Percentiles rank a stretch among this genome's conserved stretches.
Evolutionary conservation across 2,329 filamentous ascomycete genomes (phyloP).

Genomic region (Metarhizium humberi): DNA sequence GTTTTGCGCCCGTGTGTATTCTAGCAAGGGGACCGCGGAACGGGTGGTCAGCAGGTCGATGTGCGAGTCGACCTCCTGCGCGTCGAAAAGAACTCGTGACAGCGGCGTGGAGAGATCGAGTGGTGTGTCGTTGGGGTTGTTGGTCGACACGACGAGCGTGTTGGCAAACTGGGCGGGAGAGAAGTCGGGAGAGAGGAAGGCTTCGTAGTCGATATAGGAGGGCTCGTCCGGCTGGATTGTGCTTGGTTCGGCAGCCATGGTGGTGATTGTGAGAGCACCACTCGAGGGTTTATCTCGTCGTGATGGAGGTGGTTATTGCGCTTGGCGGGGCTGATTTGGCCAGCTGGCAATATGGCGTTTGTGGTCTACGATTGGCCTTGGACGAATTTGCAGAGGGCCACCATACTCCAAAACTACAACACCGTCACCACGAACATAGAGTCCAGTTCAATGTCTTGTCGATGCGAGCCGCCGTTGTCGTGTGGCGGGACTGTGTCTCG

Average conservation of each 20-base stretch:
- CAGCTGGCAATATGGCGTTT: neutral
- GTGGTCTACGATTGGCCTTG: neutral
- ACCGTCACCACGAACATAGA: too few relatives aligned
- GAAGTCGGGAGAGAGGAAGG: conserved; percentile 78
- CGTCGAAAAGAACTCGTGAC: conserved; percentile 88
- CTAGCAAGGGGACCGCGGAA: conserved; percentile 70
- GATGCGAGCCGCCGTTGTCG: too few relatives aligned
- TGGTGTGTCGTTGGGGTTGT: conserved; percentile 82
- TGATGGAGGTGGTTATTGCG: neutral
- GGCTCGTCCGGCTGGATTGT: conserved; percentile 40
- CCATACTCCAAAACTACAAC: too few relatives aligned
- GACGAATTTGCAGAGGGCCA: neutral
- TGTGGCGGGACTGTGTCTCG: too few relatives aligned
- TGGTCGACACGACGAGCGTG: conserved; percentile 76
- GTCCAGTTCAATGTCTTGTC: too few relatives aligned
- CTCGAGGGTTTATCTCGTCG: neutral
- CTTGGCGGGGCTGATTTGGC: too few relatives aligned
- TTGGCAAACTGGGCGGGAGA: conserved; percentile 79
- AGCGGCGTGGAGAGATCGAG: conserved; percentile 91
- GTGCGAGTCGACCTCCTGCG: conserved; percentile 93
- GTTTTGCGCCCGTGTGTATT: conserved; percentile 67
- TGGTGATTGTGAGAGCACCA: neutral
- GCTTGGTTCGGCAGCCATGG: neutral
- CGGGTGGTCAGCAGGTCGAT: conserved; percentile 84
- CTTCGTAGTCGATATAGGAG: conserved; percentile 93